Percentiles rank a stretch among this genome's conserved stretches.
Evolutionary conservation across 2,329 filamentous ascomycete genomes (phyloP).

Genomic region (Pseudogymnoascus sp.): DNA sequence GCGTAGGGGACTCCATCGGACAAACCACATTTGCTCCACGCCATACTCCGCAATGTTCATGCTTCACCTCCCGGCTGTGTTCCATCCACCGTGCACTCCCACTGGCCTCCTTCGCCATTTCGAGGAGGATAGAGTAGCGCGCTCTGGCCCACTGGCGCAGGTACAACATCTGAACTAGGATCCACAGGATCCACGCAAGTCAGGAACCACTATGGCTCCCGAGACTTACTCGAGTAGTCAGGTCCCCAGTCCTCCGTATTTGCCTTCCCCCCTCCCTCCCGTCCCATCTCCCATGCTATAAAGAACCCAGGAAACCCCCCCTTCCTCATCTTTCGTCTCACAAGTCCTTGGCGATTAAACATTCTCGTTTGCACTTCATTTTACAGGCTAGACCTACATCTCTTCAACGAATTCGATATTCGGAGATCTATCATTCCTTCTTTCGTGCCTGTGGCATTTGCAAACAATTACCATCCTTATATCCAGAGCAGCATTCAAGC

Average conservation of each 20-base stretch:
- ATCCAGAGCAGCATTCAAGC: neutral
- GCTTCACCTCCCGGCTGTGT: neutral
- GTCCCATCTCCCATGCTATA: constrained; percentile 7
- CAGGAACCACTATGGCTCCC: constrained; percentile 8
- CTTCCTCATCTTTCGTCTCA: constrained; percentile 2
- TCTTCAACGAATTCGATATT: constrained; percentile 9
- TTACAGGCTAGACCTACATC: constrained; percentile 8
- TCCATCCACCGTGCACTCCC: neutral
- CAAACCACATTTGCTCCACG: constrained; percentile 8
- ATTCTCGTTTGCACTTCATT: constrained; percentile 8
- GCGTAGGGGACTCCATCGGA: constrained; percentile 6
- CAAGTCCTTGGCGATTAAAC: constrained; percentile 9
- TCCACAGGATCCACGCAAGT: constrained; percentile 5
- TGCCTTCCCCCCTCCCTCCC: neutral
- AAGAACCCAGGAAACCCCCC: constrained; percentile 1
- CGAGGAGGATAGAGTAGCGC: neutral
- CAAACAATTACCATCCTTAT: constrained; percentile 2
- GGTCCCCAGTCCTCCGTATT: neutral
- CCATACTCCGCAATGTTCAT: constrained; percentile 6
- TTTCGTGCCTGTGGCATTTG: constrained; percentile 8
- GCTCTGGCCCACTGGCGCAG: neutral
- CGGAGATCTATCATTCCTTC: constrained; percentile 8
- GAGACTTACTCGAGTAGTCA: constrained; percentile 7
- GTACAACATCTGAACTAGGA: constrained; percentile 2
- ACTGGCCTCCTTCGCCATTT: neutral